Conservation (phyloP, 345 rosid species). For the Limnanthes douglasii region DNA sequence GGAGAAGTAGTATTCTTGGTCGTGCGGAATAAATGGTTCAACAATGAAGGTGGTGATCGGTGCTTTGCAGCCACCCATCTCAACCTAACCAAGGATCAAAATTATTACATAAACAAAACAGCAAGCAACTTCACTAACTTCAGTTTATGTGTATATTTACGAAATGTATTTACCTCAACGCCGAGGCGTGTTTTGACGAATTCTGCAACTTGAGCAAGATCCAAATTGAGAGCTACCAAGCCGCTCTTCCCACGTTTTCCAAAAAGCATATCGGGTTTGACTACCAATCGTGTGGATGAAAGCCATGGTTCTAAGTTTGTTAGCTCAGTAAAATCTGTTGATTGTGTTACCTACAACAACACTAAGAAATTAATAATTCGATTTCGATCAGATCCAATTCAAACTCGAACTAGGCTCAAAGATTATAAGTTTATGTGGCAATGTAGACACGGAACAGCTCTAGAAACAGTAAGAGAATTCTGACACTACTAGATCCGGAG, state of each 20-base stretch:
- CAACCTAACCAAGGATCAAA: conserved; percentile 34
- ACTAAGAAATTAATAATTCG: no score
- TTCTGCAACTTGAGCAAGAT: conserved; percentile 91
- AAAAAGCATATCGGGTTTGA: conserved; percentile 96
- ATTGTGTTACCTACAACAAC: conserved; percentile 48
- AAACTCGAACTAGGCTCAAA: no score
- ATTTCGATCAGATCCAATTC: no score
- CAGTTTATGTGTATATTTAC: no score
- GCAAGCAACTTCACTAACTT: not conserved
- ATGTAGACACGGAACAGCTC: no score
- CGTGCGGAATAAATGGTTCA: conserved; percentile 88
- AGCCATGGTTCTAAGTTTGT: conserved; percentile 78
- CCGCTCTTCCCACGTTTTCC: conserved; percentile 98
- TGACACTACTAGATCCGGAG: no score
- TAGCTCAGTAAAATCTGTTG: conserved; percentile 68
- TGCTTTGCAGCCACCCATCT: conserved; percentile 85
- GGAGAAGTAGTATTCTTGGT: conserved; percentile 76
- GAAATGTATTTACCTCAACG: conserved; percentile 39
- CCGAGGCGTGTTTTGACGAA: conserved; percentile 90
- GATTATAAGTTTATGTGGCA: no score
- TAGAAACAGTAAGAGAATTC: no score
- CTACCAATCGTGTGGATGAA: conserved; percentile 74
- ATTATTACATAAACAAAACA: conserved; percentile 2
- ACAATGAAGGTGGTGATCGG: conserved; percentile 91
- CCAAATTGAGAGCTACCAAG: conserved; percentile 79